These are phyloP conservation scores for Ambrosiella beaveri DNA, from an alignment of 2,329 filamentous ascomycete species.

Conservation along the genomic window DNA sequence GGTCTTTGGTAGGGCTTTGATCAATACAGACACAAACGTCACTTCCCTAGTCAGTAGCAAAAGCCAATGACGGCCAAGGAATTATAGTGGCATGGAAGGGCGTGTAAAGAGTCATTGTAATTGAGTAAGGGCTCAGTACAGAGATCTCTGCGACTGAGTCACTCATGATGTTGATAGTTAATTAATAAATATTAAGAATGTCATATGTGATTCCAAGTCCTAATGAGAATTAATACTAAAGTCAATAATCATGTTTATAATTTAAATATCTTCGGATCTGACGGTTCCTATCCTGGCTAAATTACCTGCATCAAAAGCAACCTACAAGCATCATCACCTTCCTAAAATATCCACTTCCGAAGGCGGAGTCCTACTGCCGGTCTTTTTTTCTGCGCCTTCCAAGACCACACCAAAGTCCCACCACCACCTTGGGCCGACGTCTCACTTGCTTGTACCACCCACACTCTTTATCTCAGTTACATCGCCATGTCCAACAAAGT, in stretches of 20 bases:
- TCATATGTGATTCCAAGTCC: too few species aligned
- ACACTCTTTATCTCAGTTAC: neutral
- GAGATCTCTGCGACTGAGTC: too few species aligned
- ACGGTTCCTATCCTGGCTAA: neutral
- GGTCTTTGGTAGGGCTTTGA: neutral
- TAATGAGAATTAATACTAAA: too few species aligned
- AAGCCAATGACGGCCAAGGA: neutral
- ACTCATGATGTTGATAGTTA: too few species aligned
- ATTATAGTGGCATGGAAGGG: neutral
- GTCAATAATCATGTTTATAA: too few species aligned
- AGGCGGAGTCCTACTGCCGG: conserved; percentile 3
- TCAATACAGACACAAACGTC: neutral
- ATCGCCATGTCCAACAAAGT: conserved; percentile 50
- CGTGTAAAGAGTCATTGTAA: too few species aligned
- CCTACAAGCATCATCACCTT: neutral
- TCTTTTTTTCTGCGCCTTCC: neutral
- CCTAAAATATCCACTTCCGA: conserved; percentile 3
- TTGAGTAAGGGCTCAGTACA: too few species aligned
- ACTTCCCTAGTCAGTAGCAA: neutral
- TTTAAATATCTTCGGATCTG: too few species aligned
- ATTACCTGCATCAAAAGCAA: neutral
- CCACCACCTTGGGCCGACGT: neutral
- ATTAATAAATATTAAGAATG: too few species aligned
- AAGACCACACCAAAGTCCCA: neutral
- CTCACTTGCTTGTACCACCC: neutral